Percentiles rank a stretch among this genome's conserved stretches.
These are phyloP conservation scores for Hansenula sp. DNA, from an alignment of 1,139 yeast genomes.

Conservation along the genomic window DNA sequence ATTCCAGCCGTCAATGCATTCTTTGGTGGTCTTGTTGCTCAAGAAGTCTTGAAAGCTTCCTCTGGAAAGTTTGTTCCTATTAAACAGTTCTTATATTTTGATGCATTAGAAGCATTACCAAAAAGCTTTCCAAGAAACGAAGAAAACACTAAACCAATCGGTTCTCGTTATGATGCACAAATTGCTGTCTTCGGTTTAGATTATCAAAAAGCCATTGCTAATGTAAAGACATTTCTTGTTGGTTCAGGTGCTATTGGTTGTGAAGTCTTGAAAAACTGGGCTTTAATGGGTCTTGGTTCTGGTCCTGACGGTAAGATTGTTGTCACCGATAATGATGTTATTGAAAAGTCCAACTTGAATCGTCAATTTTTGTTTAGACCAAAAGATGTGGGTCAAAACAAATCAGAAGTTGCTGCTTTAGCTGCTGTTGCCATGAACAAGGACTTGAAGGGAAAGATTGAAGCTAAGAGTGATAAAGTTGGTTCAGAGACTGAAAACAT, in stretches of 20 bases:
- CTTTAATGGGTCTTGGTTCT: constrained; percentile 90
- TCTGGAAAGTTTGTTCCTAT: constrained; percentile 92
- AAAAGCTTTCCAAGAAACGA: constrained; percentile 57
- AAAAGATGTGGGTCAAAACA: constrained; percentile 86
- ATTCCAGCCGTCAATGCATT: constrained; percentile 87
- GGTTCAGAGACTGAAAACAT: constrained; percentile 89
- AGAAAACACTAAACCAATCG: constrained; percentile 68
- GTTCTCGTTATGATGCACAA: constrained; percentile 86
- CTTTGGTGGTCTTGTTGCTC: constrained; percentile 93
- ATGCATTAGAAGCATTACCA: constrained; percentile 80
- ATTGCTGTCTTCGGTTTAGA: constrained; percentile 88
- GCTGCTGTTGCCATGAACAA: constrained; percentile 89
- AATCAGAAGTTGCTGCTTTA: constrained; percentile 84
- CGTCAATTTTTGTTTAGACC: constrained; percentile 95
- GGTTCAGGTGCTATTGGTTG: constrained; percentile 99
- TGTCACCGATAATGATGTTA: constrained; percentile 91
- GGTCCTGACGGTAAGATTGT: constrained; percentile 83
- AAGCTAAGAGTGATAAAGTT: constrained; percentile 77
- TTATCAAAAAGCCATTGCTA: constrained; percentile 68
- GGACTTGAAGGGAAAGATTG: constrained; percentile 72
- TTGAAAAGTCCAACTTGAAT: constrained; percentile 92
- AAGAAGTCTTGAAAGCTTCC: constrained; percentile 91
- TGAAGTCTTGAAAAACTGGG: constrained; percentile 98
- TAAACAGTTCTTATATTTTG: constrained; percentile 89
- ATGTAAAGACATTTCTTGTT: constrained; percentile 81